Base-by-base conservation (phyloP, 768 basidiomycete genomes). In the Kwoniella sp. region DNA sequence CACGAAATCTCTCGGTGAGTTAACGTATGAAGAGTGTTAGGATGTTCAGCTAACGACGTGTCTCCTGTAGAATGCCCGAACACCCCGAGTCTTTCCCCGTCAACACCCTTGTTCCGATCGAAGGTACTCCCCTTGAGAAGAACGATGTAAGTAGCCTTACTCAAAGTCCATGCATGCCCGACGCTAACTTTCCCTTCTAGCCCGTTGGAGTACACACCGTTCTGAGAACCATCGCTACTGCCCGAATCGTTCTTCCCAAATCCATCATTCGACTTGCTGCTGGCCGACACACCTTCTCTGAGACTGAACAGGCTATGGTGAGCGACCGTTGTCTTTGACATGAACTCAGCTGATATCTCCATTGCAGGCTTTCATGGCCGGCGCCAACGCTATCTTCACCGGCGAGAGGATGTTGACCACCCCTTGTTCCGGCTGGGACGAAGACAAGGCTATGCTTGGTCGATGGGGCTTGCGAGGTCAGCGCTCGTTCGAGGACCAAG, bases 51-150 rank as follows among this genome's bases (percentile, higher is more conserved):
- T 50, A 29, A 63, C 51, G 37, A 53, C 19, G 15, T 19, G 8
- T 70, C 94, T 92, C 76, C 88, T 96, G 85, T 46, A 64, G 63
- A 49, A 44, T 64, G 44, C 88, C 90, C 44, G 90, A 94, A 78
- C 92, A 97, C 73, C 95, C 95, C n/a, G 95, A 98, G 79, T 94
- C 91, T 4, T 98, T 98, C 84, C 95, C 95, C 0, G 94, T 98
- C 64, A 98, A 98, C 79, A 94, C 95, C 15, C 84, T 98, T 60
- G 95, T 98, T 1, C 93, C 95, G 15, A 97, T 98, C 65, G 84
- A 88, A 68, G 95, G 95, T 36, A 98, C 95, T 5, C 95, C 95
- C 13, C 82, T 98, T 50, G 93, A 93, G 80, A 83, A 85, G 63
- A 98, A 98, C 74, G 90, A 94, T 80, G 92, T 88, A 71, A 68